Conservation (phyloP, 108 stramenopile genomes). For the Cyclotella distinguenda region DNA sequence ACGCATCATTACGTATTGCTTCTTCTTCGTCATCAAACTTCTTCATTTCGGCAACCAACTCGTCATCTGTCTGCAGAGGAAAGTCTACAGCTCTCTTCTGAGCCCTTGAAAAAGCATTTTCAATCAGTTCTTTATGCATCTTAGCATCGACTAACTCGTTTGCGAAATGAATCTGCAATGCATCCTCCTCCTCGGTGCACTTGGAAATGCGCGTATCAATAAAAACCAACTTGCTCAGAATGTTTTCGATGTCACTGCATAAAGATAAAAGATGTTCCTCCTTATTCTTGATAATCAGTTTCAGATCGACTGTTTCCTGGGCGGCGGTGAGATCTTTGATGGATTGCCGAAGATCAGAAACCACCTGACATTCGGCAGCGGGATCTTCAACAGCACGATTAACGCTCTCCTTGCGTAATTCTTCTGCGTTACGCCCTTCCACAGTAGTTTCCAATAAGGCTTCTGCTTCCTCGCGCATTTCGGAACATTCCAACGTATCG, state of each 20-base stretch:
- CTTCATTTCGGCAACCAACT: slow-evolving; percentile 39
- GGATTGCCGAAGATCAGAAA: slow-evolving; percentile 26
- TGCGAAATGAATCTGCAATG: slow-evolving; percentile 6
- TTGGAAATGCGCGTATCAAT: slow-evolving; percentile 16
- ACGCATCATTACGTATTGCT: slow-evolving; percentile 30
- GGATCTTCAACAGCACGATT: slow-evolving; percentile 26
- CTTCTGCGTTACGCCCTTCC: slow-evolving; percentile 23
- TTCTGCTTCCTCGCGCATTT: slow-evolving; percentile 20
- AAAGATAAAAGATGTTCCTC: slow-evolving; percentile 23
- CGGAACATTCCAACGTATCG: slow-evolving; percentile 11
- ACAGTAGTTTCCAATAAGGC: slow-evolving; percentile 10
- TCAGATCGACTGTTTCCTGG: slow-evolving; percentile 30
- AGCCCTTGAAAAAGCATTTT: slow-evolving; percentile 30
- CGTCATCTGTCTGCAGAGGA: slow-evolving; percentile 36
- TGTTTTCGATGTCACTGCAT: slow-evolving; percentile 27
- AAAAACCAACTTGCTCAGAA: slow-evolving; percentile 13
- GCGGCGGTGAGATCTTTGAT: slow-evolving; percentile 35
- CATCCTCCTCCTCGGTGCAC: slow-evolving; percentile 5
- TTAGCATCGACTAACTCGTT: slow-evolving; percentile 37
- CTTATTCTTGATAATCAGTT: slow-evolving; percentile 10
- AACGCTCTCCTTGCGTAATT: slow-evolving; percentile 11
- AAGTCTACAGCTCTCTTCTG: slow-evolving; percentile 33
- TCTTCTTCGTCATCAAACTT: slow-evolving; percentile 34
- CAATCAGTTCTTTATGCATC: slow-evolving; percentile 18
- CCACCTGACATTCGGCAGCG: slow-evolving; percentile 31